A percentile compares a stretch with the other conserved stretches of the same genome.
Conservation (phyloP, 2,329 filamentous ascomycete genomes). For the Curvularia hawaiiensis region DNA sequence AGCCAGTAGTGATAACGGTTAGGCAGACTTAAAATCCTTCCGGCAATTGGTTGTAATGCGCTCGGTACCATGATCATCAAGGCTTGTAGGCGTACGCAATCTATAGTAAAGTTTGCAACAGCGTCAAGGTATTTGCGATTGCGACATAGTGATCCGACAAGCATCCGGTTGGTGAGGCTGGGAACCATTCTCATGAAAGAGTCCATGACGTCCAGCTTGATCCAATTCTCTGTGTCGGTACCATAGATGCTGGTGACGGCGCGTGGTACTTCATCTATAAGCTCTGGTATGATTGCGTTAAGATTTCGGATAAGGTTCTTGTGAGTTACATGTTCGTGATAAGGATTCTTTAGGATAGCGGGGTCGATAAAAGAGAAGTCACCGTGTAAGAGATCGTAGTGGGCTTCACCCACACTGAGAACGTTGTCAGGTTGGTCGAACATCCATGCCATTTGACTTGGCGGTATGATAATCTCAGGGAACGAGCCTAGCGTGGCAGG, state of each 20-base stretch:
- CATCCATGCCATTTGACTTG: slow-evolving; percentile 47
- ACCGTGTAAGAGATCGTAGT: slow-evolving; percentile 48
- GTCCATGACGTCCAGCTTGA: slow-evolving; percentile 43
- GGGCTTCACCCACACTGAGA: slow-evolving; percentile 44
- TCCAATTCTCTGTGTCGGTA: slow-evolving; percentile 45
- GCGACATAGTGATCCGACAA: slow-evolving; percentile 54
- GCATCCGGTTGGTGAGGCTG: slow-evolving; percentile 51
- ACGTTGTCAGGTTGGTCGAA: slow-evolving; percentile 51
- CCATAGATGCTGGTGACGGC: slow-evolving; percentile 46
- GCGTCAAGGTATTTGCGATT: slow-evolving; percentile 55
- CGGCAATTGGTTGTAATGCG: slow-evolving; percentile 57
- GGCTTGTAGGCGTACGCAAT: slow-evolving; percentile 46
- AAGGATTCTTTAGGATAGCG: slow-evolving; percentile 44
- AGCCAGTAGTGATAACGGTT: slow-evolving; percentile 57
- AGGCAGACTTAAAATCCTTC: slow-evolving; percentile 52
- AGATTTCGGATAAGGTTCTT: slow-evolving; percentile 49
- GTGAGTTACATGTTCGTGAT: slow-evolving; percentile 51
- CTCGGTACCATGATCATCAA: slow-evolving; percentile 55
- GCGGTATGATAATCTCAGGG: slow-evolving; percentile 44
- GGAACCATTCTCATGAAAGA: slow-evolving; percentile 49
- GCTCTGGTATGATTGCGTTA: slow-evolving; percentile 44
- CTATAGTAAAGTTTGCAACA: slow-evolving; percentile 58
- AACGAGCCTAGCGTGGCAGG: slow-evolving; percentile 29
- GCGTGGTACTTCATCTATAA: slow-evolving; percentile 46
- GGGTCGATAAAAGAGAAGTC: slow-evolving; percentile 48